Evolutionary conservation across 768 basidiomycete genomes (phyloP), one percentile per base, ranked within the genome.

Genomic region (Boletus sp.): DNA sequence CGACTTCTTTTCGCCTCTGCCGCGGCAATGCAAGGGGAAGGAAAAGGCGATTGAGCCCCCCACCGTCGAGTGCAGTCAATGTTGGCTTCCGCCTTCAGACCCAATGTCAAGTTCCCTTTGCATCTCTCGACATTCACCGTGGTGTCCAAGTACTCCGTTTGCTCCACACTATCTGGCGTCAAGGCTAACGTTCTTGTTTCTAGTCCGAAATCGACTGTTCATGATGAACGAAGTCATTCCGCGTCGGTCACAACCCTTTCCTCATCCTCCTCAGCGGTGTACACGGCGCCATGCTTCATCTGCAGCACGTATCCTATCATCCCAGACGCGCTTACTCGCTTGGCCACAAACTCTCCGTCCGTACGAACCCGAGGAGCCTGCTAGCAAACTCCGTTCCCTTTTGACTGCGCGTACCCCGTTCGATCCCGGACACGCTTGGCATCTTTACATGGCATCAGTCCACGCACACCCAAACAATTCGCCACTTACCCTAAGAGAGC

Each of bases 1-100:
- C 10, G 79, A 83, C 62, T 84, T 85, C 68, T 85, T 84, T 62
- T 80, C 77, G 3, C 85, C 86, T 10, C 71, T 72, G 32, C 79
- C 83, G 9, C 74, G 80, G 55, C 75, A 73, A 52, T 71, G 67
- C 50, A 86, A 83, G 64, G 83, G 82, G 33, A 86, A 86, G 70
- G 80, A 76, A 63, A 80, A 73, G 64, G 77, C 73, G 20, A 58
- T 64, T 47, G 66, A 71, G 44, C 59, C 65, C 36, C 55, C 63
- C 36, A 59, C 67, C 48, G 46, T 66, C 48, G 69, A 71, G 33
- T 73, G 70, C 49, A 67, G 59, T 17, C 66, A 73, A 47, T 75
- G 72, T 18, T 42, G 39, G 28, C 49, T 41, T 49, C 47, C 50
- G 35, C 37, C 42, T 41, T 53, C 53, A 8, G 50, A 64, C 20